Conservation (phyloP, 116 monocot species). For the Papilionanthe hybrid region DNA sequence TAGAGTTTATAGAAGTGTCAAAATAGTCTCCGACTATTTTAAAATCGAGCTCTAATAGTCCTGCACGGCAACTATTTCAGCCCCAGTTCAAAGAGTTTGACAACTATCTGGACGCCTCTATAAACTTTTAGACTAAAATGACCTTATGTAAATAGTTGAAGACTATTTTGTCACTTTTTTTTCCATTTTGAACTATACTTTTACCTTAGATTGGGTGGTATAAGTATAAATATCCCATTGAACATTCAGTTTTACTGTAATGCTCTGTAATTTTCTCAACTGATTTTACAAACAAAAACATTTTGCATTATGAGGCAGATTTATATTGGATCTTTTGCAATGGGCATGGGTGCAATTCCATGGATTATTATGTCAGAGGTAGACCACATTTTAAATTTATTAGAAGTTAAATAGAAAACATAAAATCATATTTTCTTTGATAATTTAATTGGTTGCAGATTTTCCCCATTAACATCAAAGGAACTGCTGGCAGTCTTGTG, state of each 20-base stretch:
- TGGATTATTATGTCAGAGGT: constrained; percentile 85
- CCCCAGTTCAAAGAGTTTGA: too few species aligned
- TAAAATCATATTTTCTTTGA: background rate
- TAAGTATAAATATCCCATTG: background rate
- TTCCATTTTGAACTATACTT: too few species aligned
- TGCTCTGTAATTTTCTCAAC: background rate
- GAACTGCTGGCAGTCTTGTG: constrained; percentile 56
- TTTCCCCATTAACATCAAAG: constrained; percentile 65
- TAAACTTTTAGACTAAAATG: too few species aligned
- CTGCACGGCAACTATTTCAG: too few species aligned
- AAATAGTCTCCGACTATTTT: too few species aligned
- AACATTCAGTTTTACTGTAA: background rate
- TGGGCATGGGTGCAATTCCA: constrained; percentile 65
- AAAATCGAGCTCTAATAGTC: too few species aligned
- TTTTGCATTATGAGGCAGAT: constrained; percentile 23
- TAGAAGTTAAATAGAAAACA: background rate
- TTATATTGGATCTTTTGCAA: constrained; percentile 49
- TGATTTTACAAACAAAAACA: background rate
- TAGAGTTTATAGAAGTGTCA: too few species aligned
- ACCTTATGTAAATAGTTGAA: too few species aligned
- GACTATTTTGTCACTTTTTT: too few species aligned
- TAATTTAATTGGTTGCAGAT: constrained; percentile 26
- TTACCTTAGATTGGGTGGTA: too few species aligned
- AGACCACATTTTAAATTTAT: background rate
- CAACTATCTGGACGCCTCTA: too few species aligned